Evolutionary conservation across 2,329 filamentous ascomycete genomes (phyloP), one percentile per base, ranked within the genome.

Genomic region (Colletotrichum incanum): DNA sequence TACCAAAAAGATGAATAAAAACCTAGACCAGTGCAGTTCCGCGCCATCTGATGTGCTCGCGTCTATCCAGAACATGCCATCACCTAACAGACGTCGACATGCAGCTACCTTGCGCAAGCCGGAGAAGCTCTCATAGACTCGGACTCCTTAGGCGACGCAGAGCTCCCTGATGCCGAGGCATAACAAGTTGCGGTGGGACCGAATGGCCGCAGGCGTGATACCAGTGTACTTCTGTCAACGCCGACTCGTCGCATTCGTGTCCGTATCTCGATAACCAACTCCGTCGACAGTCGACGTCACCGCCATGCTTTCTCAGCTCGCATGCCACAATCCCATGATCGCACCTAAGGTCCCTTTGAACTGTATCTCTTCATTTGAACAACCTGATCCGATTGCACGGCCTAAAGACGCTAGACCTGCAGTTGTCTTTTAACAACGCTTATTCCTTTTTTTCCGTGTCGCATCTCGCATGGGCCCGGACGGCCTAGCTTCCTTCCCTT

Each of bases 81-180:
- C 39, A 31, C 49, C 26, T 1, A 12, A 43, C 5, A 41, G 20
- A 16, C 14, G 31, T 7, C n/a, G 26, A 28, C 31, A 52, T 52
- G 60, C 47, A 52, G 34, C n/a, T 37, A 5, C 52, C 47, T 52
- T 52, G 60, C 55, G 28, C 37, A n/a, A 18, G 34, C n/a, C 12
- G 26, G 31, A 41, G 54, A 31, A 65, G 45, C 54, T 54, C 55
- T 37, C 16, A n/a, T 14, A n/a, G 43, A 45, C 18, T 18, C n/a
- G 39, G 23, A n/a, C 37, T 41, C n/a, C n/a, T 20, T 5, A 12
- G 37, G 56, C 37, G 45, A 43, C 26, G 11, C 37, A n/a, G 26
- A 66, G 47, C 63, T 67, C 11, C 49, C 64, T 43, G 65, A 52
- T 54, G 58, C 69, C 69, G 58, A 63, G 69, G 65, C 58, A 72